phyloP scores from a whole-genome alignment of 2,329 filamentous ascomycete genomes.

The Corynespora cassiicola region DNA sequence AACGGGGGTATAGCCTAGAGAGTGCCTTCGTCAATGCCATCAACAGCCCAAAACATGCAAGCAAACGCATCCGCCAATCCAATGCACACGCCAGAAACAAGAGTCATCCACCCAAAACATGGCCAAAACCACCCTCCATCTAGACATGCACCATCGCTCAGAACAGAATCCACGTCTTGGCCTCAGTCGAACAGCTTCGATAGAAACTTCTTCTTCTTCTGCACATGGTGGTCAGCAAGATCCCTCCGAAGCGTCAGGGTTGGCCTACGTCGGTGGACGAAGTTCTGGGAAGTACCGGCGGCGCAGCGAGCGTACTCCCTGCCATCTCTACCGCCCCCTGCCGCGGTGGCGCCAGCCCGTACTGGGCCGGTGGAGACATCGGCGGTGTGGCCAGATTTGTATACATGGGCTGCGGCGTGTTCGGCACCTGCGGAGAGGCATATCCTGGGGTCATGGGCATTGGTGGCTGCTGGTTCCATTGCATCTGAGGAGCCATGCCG shows the following conservation, averaged over 20 bases:
- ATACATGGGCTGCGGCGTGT: conserved; percentile 14
- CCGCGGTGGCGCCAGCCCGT: conserved; percentile 16
- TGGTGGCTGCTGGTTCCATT: conserved; percentile 12
- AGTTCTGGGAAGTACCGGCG: conserved; percentile 16
- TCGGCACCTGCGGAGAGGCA: conserved; percentile 8
- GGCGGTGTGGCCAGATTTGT: conserved; percentile 13
- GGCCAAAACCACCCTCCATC: not conserved
- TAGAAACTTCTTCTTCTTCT: conserved; percentile 33
- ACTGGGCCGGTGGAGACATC: conserved; percentile 9
- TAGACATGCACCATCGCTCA: not conserved
- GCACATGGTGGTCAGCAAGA: conserved; percentile 12
- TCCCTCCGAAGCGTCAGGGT: not conserved
- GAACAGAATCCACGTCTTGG: too few relatives aligned
- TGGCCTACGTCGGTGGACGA: conserved; percentile 23
- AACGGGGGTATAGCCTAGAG: too few relatives aligned
- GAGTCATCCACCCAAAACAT: too few relatives aligned
- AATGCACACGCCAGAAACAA: too few relatives aligned
- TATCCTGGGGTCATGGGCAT: conserved; percentile 4
- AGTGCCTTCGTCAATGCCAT: too few relatives aligned
- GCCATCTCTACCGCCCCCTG: conserved; percentile 23
- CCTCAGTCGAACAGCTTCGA: conserved; percentile 28
- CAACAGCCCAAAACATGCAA: too few relatives aligned
- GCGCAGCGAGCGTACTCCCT: conserved; percentile 17
- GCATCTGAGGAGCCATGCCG: conserved; percentile 7
- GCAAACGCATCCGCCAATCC: too few relatives aligned